phyloP scores from a whole-genome alignment of 2,329 filamentous ascomycete genomes.

The Rhexocercosporidium sp. region DNA sequence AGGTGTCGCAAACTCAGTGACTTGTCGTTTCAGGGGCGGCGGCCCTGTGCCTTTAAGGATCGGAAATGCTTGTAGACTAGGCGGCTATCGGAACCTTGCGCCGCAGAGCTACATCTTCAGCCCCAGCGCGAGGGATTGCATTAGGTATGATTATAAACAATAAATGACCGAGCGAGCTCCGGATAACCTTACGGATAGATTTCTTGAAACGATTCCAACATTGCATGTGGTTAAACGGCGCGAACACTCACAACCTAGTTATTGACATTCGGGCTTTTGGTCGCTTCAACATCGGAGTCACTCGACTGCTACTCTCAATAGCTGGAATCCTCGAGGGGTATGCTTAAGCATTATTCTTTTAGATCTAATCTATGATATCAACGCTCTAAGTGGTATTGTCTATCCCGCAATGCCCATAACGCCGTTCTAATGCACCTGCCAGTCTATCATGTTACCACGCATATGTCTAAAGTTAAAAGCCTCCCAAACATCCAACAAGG shows the following conservation, averaged over 20 bases:
- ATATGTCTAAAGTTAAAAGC: neutral
- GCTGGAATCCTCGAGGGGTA: neutral
- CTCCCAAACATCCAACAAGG: neutral
- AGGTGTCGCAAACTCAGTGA: neutral
- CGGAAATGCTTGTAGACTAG: neutral
- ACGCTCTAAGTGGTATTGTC: conserved; percentile 8
- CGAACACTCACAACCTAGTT: neutral
- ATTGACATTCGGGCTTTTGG: neutral
- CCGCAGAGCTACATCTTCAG: neutral
- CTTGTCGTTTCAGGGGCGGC: neutral
- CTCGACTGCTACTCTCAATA: neutral
- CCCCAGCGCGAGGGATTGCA: neutral
- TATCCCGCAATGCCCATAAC: neutral
- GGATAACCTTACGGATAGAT: neutral
- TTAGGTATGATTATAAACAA: neutral
- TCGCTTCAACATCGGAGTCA: neutral
- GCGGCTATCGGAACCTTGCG: neutral
- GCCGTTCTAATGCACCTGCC: neutral
- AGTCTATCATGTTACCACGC: neutral
- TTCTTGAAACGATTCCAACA: neutral
- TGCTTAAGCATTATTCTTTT: neutral
- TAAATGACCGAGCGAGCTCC: neutral
- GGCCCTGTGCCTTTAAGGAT: neutral
- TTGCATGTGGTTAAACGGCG: too few relatives aligned
- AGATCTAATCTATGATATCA: neutral